Percentiles rank a stretch among this genome's conserved stretches.
Conservation (phyloP, 257 asterid species). For the Paulownia fortunei region DNA sequence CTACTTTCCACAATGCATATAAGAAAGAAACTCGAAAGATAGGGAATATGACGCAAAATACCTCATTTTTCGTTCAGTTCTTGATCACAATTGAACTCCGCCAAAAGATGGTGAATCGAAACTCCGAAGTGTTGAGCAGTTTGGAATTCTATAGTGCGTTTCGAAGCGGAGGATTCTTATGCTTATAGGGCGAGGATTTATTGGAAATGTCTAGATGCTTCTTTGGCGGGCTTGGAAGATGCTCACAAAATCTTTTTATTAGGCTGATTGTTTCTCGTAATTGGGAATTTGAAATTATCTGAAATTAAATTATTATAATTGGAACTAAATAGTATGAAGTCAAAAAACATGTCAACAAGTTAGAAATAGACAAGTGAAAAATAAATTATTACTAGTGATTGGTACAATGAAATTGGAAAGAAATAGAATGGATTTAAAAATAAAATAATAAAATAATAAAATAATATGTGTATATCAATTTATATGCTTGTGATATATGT, state of each 20-base stretch:
- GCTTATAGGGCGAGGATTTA: not conserved
- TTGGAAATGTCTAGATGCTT: constrained; percentile 51
- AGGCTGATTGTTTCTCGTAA: not conserved
- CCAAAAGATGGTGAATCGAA: not conserved
- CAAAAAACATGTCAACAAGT: no score
- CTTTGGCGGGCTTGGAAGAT: constrained; percentile 27
- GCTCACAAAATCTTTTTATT: not conserved
- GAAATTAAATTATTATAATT: no score
- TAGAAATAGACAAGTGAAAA: no score
- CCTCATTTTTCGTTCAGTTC: constrained; percentile 32
- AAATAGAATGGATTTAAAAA: no score
- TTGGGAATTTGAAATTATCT: no score
- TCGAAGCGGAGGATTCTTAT: not conserved
- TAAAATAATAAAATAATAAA: no score
- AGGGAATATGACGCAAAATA: constrained; percentile 5
- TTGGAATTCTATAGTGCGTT: not conserved
- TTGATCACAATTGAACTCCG: not conserved
- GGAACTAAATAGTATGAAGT: no score
- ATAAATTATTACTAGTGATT: no score
- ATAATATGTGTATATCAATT: no score
- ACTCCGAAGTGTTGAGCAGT: not conserved
- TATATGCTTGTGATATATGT: no score
- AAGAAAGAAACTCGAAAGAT: constrained; percentile 8
- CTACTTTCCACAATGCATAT: not conserved
- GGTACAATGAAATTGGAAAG: no score